Conservation (phyloP, 345 rosid genomes). For the Chamaenerion angustifolium region DNA sequence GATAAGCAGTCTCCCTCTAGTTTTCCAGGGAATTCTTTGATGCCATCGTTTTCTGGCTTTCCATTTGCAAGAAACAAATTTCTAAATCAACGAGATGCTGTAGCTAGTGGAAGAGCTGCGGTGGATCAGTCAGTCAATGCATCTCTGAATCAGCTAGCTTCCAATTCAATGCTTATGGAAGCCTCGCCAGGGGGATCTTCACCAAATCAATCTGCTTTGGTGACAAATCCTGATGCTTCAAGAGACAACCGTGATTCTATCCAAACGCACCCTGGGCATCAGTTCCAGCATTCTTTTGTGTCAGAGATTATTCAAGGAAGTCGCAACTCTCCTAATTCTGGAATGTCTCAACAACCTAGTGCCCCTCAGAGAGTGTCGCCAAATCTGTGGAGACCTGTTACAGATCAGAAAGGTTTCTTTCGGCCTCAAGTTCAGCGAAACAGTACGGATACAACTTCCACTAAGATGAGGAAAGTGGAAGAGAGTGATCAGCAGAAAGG, state of each 20-base stretch:
- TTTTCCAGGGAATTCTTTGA: conserved; percentile 17
- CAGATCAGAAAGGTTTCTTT: conserved; percentile 17
- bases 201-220: conserved; percentile 24
- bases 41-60: conserved; percentile 25
- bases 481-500: conserved; percentile 23
- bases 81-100: conserved; percentile 13
- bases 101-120: conserved; percentile 18
- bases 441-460: conserved; percentile 23
- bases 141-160: conserved; percentile 24
- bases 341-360: conserved; percentile 20
- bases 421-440: conserved; percentile 21
- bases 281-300: conserved; percentile 32
- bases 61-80: conserved; percentile 32
- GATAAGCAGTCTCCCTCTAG: conserved; percentile 12
- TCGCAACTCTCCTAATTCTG: conserved; percentile 22
- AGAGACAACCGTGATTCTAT: conserved; percentile 17
- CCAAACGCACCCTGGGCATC: conserved; percentile 20
- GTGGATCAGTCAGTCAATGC: conserved; percentile 16
- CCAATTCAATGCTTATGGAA: conserved; percentile 22
- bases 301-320: conserved; percentile 31
- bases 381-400: conserved; percentile 12
- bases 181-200: conserved; percentile 31
- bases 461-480: conserved; percentile 24
- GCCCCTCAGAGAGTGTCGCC: conserved; percentile 9
- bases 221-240: conserved; percentile 13